Percentiles rank a stretch among this genome's conserved stretches.
Conservation (phyloP, 208 protist species). For the Acanthamoeba royreba region DNA sequence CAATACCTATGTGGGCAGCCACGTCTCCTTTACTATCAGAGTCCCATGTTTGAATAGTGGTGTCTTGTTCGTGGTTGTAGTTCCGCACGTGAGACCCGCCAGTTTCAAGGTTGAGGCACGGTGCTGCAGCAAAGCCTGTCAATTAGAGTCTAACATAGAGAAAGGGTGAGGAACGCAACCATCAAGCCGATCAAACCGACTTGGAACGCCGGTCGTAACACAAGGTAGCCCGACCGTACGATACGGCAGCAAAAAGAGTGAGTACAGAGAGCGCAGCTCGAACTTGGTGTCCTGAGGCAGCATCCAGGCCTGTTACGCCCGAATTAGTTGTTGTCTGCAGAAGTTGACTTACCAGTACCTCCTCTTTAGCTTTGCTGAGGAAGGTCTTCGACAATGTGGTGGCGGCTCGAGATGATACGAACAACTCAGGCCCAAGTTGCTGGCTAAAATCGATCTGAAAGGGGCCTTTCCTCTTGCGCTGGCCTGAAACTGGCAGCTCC, state of each 20-base stretch:
- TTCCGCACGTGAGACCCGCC: too few species aligned
- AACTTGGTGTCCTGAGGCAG: neutral
- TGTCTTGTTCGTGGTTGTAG: too few species aligned
- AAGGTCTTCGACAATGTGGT: neutral
- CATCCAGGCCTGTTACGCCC: neutral
- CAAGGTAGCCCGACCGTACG: neutral
- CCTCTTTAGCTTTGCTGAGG: neutral
- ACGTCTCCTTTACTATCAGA: too few species aligned
- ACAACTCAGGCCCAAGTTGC: neutral
- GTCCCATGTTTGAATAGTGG: too few species aligned
- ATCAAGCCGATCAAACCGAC: too few species aligned
- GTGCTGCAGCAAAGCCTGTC: too few species aligned
- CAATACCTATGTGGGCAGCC: too few species aligned
- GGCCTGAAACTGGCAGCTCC: neutral
- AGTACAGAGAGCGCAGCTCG: neutral
- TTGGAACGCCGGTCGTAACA: neutral
- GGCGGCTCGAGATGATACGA: neutral
- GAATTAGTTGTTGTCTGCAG: neutral
- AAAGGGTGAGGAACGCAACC: too few species aligned
- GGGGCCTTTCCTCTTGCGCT: neutral
- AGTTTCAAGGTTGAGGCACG: too few species aligned
- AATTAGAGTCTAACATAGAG: too few species aligned
- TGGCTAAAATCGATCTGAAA: neutral
- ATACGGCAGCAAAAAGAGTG: neutral
- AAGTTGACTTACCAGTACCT: neutral